Percentiles rank a stretch among this genome's conserved stretches.
Conservation (phyloP, 2,329 filamentous ascomycete genomes). For the Thielaviopsis musarum region DNA sequence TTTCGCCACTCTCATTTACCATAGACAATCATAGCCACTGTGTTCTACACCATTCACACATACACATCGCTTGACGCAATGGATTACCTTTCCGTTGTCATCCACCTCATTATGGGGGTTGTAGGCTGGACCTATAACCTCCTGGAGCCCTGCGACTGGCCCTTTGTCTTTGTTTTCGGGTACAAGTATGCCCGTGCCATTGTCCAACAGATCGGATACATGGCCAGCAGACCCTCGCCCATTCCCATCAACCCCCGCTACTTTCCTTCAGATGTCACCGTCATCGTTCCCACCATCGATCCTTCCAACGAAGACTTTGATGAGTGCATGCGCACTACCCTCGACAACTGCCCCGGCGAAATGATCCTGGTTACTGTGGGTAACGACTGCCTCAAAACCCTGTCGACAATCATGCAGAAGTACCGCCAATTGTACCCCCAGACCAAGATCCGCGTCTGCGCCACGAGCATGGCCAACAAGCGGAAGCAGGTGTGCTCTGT, state of each 20-base stretch:
- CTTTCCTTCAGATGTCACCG: conserved; percentile 25
- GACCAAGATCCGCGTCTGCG: conserved; percentile 19
- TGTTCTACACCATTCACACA: not conserved
- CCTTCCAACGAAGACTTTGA: conserved; percentile 24
- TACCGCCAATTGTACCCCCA: conserved; percentile 4
- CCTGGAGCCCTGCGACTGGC: not conserved
- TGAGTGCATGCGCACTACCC: conserved; percentile 24
- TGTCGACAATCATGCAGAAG: conserved; percentile 11
- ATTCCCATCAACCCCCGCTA: conserved; percentile 18
- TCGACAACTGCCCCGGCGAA: conserved; percentile 21
- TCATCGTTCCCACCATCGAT: conserved; percentile 35
- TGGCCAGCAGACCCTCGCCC: conserved; percentile 21
- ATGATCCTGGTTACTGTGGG: conserved; percentile 32
- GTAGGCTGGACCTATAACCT: not conserved
- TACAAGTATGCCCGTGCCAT: conserved; percentile 29
- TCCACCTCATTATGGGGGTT: not conserved
- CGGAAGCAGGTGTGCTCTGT: conserved; percentile 29
- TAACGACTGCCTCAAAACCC: conserved; percentile 14
- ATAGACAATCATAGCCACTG: not conserved
- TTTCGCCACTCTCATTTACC: not conserved
- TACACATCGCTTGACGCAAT: not conserved
- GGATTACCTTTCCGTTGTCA: not conserved
- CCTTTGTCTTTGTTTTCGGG: conserved; percentile 17
- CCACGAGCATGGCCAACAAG: conserved; percentile 26
- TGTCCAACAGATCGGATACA: conserved; percentile 25